Base-by-base conservation (phyloP, 2,329 filamentous ascomycete genomes). In the Penicillium sp. region DNA sequence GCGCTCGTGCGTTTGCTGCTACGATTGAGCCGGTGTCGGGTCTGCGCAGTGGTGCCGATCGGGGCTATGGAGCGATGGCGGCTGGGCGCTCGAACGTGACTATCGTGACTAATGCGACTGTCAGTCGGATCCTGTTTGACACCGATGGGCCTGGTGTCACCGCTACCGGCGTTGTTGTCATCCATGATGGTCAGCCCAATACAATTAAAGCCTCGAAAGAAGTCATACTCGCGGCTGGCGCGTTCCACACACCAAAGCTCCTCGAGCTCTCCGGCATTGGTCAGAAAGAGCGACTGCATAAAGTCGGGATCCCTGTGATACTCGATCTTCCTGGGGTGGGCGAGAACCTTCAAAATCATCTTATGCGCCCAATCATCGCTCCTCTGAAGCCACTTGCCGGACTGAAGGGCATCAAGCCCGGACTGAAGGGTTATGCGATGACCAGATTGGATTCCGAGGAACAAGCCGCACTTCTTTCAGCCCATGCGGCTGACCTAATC, bases 211-310 rank as follows among this genome's bases (percentile, higher is more conserved):
- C 63, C 18, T 58, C 54, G 5, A 70, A 68, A 37, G 80, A 82
- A 56, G 73, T 82, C 1, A 74, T 82, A 41, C 64, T 83, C 3
- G 73, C 77, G 1, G 77, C 77, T 0, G 78, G 79, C 1, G 71
- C 73, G 0, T 69, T 79, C 19, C 62, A 81, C 70, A 18, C 81
- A 73, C 36, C 70, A 1, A 76, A 82, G 50, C 68, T 84, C 4
- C 73, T 85, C 0, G 78, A 83, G 61, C 70, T 81, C 2, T 83
- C 81, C n/a, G 82, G 82, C 1, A 75, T 85, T 7, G 82, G 82
- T 0, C 70, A 74, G 5, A 62, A 66, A 13, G 64, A 68, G 2
- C 62, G 78, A 1, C 65, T 85, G 6, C 53, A 69, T 0, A 61
- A 62, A 5, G 69, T 78, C 16, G 70, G 70, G 0, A 80, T 85